Base-by-base conservation (phyloP, 2,329 filamentous ascomycete species). In the Beauveria medogensis region DNA sequence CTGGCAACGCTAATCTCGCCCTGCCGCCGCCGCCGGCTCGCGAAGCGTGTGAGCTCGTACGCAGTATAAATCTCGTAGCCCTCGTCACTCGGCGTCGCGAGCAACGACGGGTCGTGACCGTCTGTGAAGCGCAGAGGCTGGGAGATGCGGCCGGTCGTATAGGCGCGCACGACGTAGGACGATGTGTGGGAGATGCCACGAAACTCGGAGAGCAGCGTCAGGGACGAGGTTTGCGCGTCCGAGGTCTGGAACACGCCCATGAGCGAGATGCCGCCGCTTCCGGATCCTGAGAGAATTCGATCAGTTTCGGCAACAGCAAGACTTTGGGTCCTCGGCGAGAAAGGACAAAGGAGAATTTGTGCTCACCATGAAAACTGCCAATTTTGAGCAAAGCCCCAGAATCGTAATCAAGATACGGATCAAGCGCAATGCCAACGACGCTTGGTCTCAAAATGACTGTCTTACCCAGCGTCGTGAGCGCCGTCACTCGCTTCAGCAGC, bases 51-150 rank as follows among this genome's bases (percentile, higher is more conserved):
- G 2, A 92, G 72, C 0, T 89, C 87, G 64, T 88, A 89, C 0
- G 89, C 89, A 0, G 87, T 88, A 9, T 96, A 77, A 58, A 97
- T 90, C 54, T 97, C 92, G 78, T 90, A 95, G 2, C 86, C 89
- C 28, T 82, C 78, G 1, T 82, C 73, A 6, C 80, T 82, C 0
- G 59, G 44, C 5, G 26, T 34, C 16, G 47, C 24, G 24, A 57
- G 16, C 6, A 61, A 28, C 24, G 55, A 40, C 14, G 53, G 59
- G 9, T 3, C 47, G 22, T 20, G 16, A 1, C 18, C 40, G 16
- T 46, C 44, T 9, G 52, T 30, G 22, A 57, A 26, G 5, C 10
- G 24, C 24, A 57, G n/a, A 14, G 37, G 46, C 0, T 46, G 30
- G 2, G 52, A 56, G 18, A 61, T 22, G 26, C 53, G 28, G 16